Conservation (phyloP, 2,329 filamentous ascomycete genomes). For the Metarhizium album region DNA sequence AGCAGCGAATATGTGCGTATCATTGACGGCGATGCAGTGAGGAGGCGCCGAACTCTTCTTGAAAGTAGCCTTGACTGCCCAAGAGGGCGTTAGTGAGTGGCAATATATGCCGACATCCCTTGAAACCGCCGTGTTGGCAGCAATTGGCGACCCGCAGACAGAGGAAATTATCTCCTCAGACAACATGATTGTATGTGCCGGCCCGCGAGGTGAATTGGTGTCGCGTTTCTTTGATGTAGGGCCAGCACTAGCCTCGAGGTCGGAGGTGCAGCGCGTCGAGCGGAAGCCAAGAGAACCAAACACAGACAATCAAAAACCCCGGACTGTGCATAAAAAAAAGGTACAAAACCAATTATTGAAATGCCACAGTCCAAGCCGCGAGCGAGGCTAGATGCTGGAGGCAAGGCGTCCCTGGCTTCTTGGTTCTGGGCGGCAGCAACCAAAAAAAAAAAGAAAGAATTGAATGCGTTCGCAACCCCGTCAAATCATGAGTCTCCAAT, state of each 20-base stretch:
- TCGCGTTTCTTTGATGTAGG: neutral
- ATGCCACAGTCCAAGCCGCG: neutral
- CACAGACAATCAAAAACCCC: neutral
- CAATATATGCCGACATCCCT: conserved; percentile 83
- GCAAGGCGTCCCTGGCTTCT: neutral
- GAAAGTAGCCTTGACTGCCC: conserved; percentile 65
- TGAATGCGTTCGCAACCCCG: neutral
- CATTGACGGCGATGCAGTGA: conserved; percentile 70
- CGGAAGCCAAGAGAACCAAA: neutral
- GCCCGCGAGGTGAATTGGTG: conserved; percentile 4
- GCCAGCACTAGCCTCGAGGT: neutral
- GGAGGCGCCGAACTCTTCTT: conserved; percentile 83
- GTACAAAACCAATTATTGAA: neutral
- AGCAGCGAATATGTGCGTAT: conserved; percentile 79
- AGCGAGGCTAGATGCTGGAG: neutral
- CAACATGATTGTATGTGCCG: no score
- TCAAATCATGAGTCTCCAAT: neutral
- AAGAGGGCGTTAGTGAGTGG: conserved; percentile 69
- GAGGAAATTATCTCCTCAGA: conserved; percentile 50
- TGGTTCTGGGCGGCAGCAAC: neutral
- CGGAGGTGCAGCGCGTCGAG: neutral
- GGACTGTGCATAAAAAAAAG: neutral
- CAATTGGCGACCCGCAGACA: conserved; percentile 44
- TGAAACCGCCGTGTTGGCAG: conserved; percentile 51
- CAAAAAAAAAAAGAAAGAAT: neutral